Conservation (phyloP, 306 rosid species). For the Medicago lupulina region DNA sequence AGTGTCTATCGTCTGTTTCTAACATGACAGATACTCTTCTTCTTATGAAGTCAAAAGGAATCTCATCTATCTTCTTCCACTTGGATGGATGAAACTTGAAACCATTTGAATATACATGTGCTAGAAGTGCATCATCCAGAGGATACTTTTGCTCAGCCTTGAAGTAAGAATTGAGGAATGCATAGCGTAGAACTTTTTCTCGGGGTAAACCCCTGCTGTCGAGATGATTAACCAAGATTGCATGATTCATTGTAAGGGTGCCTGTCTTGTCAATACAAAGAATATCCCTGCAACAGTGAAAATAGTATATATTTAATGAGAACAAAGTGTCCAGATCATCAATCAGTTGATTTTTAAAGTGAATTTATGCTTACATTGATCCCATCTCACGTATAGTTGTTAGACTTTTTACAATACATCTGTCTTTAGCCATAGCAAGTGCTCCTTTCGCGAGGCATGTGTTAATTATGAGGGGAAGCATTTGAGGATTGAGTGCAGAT, state of each 20-base stretch:
- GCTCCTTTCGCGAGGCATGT: constrained; percentile 90
- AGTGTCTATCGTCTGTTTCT: constrained; percentile 56
- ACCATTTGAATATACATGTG: constrained; percentile 77
- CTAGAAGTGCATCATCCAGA: constrained; percentile 77
- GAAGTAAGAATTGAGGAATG: constrained; percentile 79
- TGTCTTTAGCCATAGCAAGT: constrained; percentile 83
- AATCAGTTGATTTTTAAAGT: constrained; percentile 18
- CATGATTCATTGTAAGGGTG: constrained; percentile 79
- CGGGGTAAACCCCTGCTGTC: constrained; percentile 57
- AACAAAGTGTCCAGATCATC: constrained; percentile 11
- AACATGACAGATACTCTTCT: constrained; percentile 78
- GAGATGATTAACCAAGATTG: constrained; percentile 68
- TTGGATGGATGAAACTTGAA: constrained; percentile 80
- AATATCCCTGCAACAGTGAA: constrained; percentile 65
- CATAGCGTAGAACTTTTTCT: constrained; percentile 69
- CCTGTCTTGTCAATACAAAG: constrained; percentile 92
- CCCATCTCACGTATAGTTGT: constrained; percentile 81
- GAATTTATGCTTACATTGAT: constrained; percentile 66
- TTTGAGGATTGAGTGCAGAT: constrained; percentile 89
- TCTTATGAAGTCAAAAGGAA: constrained; percentile 87
- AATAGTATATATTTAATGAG: neutral
- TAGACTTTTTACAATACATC: constrained; percentile 80
- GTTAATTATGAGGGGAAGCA: constrained; percentile 84
- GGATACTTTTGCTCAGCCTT: constrained; percentile 89
- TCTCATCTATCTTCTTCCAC: constrained; percentile 79